Evolutionary conservation across 176 grass and related monocot genomes (phyloP).

Genomic region (Tillandsia fasciculata): DNA sequence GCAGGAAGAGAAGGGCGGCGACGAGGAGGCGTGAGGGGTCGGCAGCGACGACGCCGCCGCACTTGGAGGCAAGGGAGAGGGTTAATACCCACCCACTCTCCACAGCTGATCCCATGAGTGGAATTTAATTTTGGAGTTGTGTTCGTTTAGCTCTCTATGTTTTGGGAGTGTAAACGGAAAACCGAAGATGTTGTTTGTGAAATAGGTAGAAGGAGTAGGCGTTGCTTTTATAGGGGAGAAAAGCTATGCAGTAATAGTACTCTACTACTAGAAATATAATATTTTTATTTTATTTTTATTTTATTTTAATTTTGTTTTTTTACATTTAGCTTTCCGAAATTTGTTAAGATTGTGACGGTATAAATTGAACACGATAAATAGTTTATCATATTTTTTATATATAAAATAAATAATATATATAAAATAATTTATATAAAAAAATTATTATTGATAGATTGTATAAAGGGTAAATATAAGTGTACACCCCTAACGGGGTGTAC

Average conservation of each 20-base stretch:
- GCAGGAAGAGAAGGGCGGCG: constrained; percentile 1
- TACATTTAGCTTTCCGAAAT: too few relatives aligned
- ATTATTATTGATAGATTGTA: neutral
- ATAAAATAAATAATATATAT: too few relatives aligned
- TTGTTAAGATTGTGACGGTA: too few relatives aligned
- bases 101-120: constrained; percentile 21
- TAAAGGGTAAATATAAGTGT: too few relatives aligned
- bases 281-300: too few relatives aligned
- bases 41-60: constrained; percentile 18
- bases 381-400: too few relatives aligned
- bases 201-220: neutral
- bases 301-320: too few relatives aligned
- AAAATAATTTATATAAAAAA: neutral
- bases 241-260: too few relatives aligned
- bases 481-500: too few relatives aligned
- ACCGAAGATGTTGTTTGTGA: constrained; percentile 6
- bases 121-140: neutral
- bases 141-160: constrained; percentile 1
- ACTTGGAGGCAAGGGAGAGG: constrained; percentile 46
- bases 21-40: constrained; percentile 23
- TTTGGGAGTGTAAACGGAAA: neutral
- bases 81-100: constrained; percentile 45
- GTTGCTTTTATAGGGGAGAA: constrained; percentile 35
- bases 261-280: too few relatives aligned
- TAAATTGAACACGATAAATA: too few relatives aligned